These are phyloP conservation scores for Botryotinia narcissicola DNA, from an alignment of 2,329 filamentous ascomycete genomes.

Conservation along the genomic window DNA sequence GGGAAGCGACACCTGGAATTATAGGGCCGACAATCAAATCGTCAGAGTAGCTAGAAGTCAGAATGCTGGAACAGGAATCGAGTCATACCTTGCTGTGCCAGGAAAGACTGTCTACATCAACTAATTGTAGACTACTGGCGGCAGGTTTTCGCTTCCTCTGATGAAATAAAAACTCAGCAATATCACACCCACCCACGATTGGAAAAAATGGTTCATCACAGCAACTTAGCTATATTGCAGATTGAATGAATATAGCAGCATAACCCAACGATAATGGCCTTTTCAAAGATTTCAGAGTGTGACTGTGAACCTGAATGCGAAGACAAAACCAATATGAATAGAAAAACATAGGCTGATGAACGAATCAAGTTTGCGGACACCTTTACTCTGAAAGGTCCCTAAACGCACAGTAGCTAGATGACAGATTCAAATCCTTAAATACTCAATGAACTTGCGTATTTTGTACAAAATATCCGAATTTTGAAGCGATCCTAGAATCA, in stretches of 20 bases:
- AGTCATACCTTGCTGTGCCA: constrained; percentile 5
- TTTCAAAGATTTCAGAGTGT: neutral
- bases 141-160: neutral
- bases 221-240: neutral
- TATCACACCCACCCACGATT: neutral
- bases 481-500: neutral
- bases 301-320: neutral
- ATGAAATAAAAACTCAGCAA: neutral
- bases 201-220: neutral
- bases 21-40: neutral
- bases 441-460: neutral
- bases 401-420: neutral
- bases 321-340: neutral
- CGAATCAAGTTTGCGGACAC: neutral
- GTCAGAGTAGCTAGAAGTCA: constrained; percentile 8
- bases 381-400: neutral
- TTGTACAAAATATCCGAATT: neutral
- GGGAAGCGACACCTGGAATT: constrained; percentile 6
- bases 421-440: neutral
- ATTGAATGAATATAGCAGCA: neutral
- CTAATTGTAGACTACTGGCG: constrained; percentile 1
- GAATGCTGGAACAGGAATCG: neutral
- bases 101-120: neutral
- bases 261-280: neutral
- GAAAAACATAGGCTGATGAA: neutral